These are phyloP conservation scores for Naganishia vaughanmartiniae DNA, from an alignment of 768 basidiomycete genomes.

Conservation along the genomic window DNA sequence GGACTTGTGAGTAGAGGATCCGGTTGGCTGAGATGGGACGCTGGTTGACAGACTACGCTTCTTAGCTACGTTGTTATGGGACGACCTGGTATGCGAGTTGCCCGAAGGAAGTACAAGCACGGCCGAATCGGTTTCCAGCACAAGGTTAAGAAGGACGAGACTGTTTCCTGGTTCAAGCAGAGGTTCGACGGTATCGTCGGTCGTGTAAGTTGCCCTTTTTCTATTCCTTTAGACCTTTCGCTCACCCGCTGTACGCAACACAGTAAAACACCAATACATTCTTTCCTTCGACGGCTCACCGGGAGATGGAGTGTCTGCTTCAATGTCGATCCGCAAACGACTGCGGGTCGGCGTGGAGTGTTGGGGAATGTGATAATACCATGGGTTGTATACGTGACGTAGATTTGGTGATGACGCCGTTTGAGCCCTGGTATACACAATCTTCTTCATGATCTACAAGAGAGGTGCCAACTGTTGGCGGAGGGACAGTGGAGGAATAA, in stretches of 20 bases:
- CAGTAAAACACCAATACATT: conserved; percentile 23
- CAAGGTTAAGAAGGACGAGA: conserved; percentile 88
- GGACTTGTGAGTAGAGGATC: conserved; percentile 78
- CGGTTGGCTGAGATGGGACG: not conserved
- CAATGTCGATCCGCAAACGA: conserved; percentile 13
- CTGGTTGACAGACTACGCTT: not conserved
- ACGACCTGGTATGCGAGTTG: conserved; percentile 85
- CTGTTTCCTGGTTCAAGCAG: conserved; percentile 99
- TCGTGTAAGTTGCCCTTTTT: conserved; percentile 25
- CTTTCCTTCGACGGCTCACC: conserved; percentile 24
- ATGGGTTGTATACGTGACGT: conserved; percentile 26
- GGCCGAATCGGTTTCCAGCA: conserved; percentile 81
- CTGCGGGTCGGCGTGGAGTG: conserved; percentile 11
- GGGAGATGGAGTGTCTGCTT: conserved; percentile 26
- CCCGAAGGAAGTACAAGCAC: conserved; percentile 84
- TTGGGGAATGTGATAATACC: conserved; percentile 11
- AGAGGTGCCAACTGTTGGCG: no score
- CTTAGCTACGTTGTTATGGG: conserved; percentile 72
- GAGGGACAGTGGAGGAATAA: no score
- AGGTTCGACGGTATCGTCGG: conserved; percentile 94
- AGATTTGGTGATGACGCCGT: conserved; percentile 10
- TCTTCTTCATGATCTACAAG: conserved; percentile 25
- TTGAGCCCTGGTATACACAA: conserved; percentile 21
- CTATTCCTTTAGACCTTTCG: not conserved
- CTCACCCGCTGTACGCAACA: not conserved